A percentile compares a stretch with the other conserved stretches of the same genome.
Evolutionary conservation across 495 filamentous ascomycete species (phyloP).

Genomic region (Pseudoneurospora amorphoporcata): DNA sequence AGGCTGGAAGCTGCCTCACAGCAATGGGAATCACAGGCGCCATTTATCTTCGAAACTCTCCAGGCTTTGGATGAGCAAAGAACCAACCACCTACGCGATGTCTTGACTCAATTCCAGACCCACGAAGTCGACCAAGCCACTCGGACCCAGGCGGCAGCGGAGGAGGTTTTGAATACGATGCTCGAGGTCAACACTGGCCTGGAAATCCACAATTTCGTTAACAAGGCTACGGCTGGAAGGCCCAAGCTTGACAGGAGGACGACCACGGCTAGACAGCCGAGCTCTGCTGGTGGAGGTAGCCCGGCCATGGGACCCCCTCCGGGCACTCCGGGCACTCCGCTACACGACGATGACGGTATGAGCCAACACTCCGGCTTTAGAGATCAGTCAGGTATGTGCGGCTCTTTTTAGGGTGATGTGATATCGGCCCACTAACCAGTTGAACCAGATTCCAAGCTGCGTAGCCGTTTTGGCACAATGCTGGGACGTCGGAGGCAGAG

Average conservation of each 20-base stretch:
- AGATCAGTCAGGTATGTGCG: conserved; percentile 37
- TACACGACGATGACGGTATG: conserved; percentile 44
- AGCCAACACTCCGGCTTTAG: conserved; percentile 51
- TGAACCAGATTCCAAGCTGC: conserved; percentile 35
- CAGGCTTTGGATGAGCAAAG: conserved; percentile 85
- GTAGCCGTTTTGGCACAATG: conserved; percentile 72
- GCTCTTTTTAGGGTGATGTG: neutral
- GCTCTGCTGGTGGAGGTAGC: conserved; percentile 23
- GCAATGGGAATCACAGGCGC: conserved; percentile 93
- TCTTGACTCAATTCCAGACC: conserved; percentile 85
- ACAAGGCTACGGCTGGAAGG: conserved; percentile 38
- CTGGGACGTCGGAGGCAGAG: conserved; percentile 56
- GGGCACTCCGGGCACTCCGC: conserved; percentile 14
- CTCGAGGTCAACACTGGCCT: conserved; percentile 79
- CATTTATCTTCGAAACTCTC: conserved; percentile 89
- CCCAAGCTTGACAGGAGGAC: conserved; percentile 36
- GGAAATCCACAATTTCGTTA: conserved; percentile 81
- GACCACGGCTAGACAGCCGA: conserved; percentile 29
- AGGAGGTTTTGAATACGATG: conserved; percentile 72
- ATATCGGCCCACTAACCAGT: neutral
- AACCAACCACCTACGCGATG: conserved; percentile 84
- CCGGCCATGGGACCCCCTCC: conserved; percentile 18
- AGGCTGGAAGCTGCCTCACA: conserved; percentile 66
- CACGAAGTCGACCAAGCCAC: conserved; percentile 87
- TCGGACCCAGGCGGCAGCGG: conserved; percentile 60